Evolutionary conservation across 257 asterid species (phyloP).

Genomic region (Gardenia jasminoides): DNA sequence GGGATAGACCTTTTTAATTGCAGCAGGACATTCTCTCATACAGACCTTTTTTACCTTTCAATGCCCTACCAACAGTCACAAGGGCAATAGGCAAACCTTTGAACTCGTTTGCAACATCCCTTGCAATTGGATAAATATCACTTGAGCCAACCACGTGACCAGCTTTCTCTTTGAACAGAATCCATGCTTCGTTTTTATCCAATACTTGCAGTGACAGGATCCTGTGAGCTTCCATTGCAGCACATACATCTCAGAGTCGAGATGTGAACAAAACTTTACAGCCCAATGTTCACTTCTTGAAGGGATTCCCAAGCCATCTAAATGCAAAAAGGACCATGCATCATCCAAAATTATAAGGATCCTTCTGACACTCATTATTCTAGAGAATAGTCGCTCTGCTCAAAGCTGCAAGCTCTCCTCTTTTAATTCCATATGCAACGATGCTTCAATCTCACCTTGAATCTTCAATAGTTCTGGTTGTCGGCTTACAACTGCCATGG

Average conservation of each 20-base stretch:
- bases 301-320: constrained; percentile 19
- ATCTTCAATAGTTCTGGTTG: background rate
- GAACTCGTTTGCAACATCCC: constrained; percentile 12
- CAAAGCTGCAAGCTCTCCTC: background rate
- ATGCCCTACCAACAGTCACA: constrained; percentile 7
- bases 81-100: constrained; percentile 24
- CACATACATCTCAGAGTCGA: background rate
- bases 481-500: background rate
- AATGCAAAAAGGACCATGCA: constrained; percentile 10
- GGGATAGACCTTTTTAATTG: background rate
- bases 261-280: constrained; percentile 16
- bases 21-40: constrained; percentile 8
- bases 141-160: background rate
- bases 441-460: background rate
- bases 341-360: constrained; percentile 18
- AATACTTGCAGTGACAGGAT: background rate
- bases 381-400: background rate
- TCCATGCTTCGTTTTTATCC: constrained; percentile 7
- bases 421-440: no score
- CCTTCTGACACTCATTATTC: background rate
- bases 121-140: background rate
- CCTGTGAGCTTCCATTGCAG: constrained; percentile 4
- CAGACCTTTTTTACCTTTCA: background rate
- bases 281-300: background rate
- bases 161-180: background rate